Base-by-base conservation (phyloP, 495 filamentous ascomycete species). In the Aspergillus baeticus region DNA sequence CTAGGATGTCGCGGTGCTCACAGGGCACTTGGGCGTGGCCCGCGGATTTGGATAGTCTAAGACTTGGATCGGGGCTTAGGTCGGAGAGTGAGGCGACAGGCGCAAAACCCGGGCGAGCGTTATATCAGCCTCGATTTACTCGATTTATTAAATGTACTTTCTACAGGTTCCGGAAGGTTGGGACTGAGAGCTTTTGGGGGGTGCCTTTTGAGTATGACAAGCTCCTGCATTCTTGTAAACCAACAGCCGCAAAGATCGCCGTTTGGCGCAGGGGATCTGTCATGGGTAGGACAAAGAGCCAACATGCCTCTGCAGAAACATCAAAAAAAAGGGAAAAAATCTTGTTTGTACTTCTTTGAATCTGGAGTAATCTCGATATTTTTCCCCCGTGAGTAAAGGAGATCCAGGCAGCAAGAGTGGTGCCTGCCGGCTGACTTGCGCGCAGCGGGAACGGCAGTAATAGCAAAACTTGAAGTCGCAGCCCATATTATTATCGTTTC, bases 391-490 rank as follows among this genome's bases (percentile, higher is more conserved):
- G 6, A 10, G 29, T 35, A 49, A 6, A 15, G 10, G 1, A 0
- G 22, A 10, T n/a, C 41, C 11, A 51, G 48, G 50, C 50, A 53
- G 22, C 49, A 41, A 53, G 31, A 8, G 31, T 18, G 51, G 26
- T 43, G 51, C 49, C 49, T 51, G 37, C 49, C 49, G 38, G 37
- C 51, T 42, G 51, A 42, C 37, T 26, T 41, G 11, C 18, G 42
- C 26, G 26, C 26, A 29, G 26, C 26, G 26, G 8, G 26, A 29
- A 29, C 26, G 26, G 26, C 4, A 29, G 26, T 29, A 29, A 4
- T 3, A 29, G 26, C 26, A 8, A n/a, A n/a, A n/a, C n/a, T n/a
- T n/a, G 26, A 29, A 29, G 26, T 29, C 26, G 26, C 26, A 29
- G 26, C 26, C n/a, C n/a, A n/a, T n/a, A n/a, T n/a, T n/a, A n/a